Conservation (phyloP, 225 moss, liverwort and hornwort species). For the Asterella californica region DNA sequence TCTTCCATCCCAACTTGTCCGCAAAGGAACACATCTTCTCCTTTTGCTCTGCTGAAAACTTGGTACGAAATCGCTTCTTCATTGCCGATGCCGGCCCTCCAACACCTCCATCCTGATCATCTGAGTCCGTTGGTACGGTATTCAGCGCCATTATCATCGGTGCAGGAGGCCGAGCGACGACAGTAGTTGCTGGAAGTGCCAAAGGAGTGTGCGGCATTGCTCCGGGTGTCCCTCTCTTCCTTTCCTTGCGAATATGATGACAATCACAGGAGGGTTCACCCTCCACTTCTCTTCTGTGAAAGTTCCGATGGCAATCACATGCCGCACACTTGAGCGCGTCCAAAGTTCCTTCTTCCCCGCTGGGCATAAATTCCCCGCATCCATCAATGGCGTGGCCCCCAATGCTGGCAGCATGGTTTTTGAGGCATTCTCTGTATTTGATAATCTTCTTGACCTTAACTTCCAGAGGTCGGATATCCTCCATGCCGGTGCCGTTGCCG, state of each 20-base stretch:
- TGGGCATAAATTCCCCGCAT: constrained; percentile 99
- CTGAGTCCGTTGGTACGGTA: constrained; percentile 83
- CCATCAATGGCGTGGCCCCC: constrained; percentile 97
- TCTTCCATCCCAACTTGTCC: constrained; percentile 99
- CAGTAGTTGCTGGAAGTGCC: constrained; percentile 67
- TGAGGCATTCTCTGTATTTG: constrained; percentile 92
- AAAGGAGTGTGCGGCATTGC: constrained; percentile 64
- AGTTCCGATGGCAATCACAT: constrained; percentile 96
- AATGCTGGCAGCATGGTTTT: constrained; percentile 90
- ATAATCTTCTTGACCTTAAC: constrained; percentile 73
- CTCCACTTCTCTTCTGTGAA: constrained; percentile 89
- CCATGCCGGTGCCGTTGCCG: constrained; percentile 73
- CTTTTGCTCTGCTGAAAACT: constrained; percentile 94
- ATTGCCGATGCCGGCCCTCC: constrained; percentile 81
- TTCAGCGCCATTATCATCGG: constrained; percentile 74
- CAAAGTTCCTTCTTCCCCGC: constrained; percentile 82
- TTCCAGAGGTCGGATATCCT: constrained; percentile 71
- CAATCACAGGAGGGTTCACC: constrained; percentile 87
- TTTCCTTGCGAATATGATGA: constrained; percentile 60
- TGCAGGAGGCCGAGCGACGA: constrained; percentile 74
- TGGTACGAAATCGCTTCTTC: constrained; percentile 98
- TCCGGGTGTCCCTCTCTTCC: constrained; percentile 66
- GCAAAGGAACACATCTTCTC: constrained; percentile 95
- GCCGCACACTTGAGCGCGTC: constrained; percentile 96
- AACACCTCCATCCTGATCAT: constrained; percentile 86